Evolutionary conservation across 176 grass and related monocot species (phyloP).

Genomic region (Paspalum notatum): DNA sequence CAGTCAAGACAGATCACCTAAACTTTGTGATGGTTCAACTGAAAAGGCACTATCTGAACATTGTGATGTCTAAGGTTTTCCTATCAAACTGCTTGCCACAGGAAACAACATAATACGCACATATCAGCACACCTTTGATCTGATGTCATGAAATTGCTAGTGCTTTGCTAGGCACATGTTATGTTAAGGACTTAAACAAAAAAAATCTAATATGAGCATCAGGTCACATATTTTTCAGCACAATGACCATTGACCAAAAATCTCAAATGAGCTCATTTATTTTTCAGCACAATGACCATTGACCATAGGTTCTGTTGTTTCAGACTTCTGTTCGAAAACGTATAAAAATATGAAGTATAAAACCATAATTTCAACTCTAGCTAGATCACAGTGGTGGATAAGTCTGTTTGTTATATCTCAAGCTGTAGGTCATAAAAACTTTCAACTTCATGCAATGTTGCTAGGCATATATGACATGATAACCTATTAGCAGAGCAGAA

Average conservation of each 20-base stretch:
- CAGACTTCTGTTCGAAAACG: not conserved
- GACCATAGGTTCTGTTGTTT: not conserved
- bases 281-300: not conserved
- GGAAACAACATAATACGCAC: constrained; percentile 6
- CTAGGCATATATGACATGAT: not conserved
- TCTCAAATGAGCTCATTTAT: not conserved
- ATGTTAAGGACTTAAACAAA: not conserved
- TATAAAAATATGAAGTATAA: not conserved
- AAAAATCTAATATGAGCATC: not conserved
- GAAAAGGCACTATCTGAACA: constrained; percentile 13
- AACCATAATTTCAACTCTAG: not conserved
- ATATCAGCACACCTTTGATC: not conserved
- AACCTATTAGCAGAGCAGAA: not conserved
- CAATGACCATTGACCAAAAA: too few relatives aligned
- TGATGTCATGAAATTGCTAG: constrained; percentile 6
- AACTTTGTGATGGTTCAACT: constrained; percentile 22
- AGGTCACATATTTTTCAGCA: not conserved
- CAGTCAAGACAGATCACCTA: constrained; percentile 31
- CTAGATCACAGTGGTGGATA: not conserved
- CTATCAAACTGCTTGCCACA: constrained; percentile 6
- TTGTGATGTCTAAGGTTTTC: constrained; percentile 22
- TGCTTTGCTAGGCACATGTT: not conserved
- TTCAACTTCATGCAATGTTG: constrained; percentile 5
- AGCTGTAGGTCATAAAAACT: constrained; percentile 7
- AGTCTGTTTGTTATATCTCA: not conserved